Evolutionary conservation across 345 rosid genomes (phyloP), one percentile per base, ranked within the genome.

Genomic region (Salix arbutifolia): DNA sequence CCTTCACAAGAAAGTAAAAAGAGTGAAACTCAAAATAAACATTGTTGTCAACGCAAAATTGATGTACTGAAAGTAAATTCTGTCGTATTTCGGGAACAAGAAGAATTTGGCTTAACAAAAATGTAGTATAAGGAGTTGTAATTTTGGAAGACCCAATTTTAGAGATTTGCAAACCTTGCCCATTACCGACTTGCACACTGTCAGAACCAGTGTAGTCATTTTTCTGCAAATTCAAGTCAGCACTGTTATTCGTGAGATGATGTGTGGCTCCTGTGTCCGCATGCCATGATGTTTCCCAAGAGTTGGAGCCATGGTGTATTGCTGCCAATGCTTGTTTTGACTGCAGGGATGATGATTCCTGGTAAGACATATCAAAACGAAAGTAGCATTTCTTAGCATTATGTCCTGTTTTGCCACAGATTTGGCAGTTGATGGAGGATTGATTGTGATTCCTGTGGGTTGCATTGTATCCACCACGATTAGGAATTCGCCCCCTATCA

Each of bases 261-360:
- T 52, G 58, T 18, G 10, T 52, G n/a, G 23, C 58, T 18, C 11
- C 0, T 52, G 3, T 52, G 7, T 19, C 4, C 7, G n/a, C 21
- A 18, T 18, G 8, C 58, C n/a, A 50, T 2, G 9, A 0, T 0
- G 9, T 0, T 8, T 50, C 58, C 16, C 2, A 48, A 0, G 19
- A 3, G 1, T 48, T 5, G 6, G 52, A 14, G 0, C 1, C 5
- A 12, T 14, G 16, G 1, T 7, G 1, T 1, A 50, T 5, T 1
- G 8, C 21, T 1, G 1, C 56, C 0, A 50, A 2, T 0, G 7
- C 21, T 0, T 50, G 56, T 5, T 50, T 50, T 16, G 18, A 4
- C 4, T 17, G 19, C 1, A 48, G 19, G 5, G 56, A 4, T 16
- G 8, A 0, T 1, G 56, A 0, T 0, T 50, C 56, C 8, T 50